Evolutionary conservation across 192 early-diverging fungal species (phyloP), one percentile per base, ranked within the genome.

Genomic region (Neocallimastix lanati): DNA sequence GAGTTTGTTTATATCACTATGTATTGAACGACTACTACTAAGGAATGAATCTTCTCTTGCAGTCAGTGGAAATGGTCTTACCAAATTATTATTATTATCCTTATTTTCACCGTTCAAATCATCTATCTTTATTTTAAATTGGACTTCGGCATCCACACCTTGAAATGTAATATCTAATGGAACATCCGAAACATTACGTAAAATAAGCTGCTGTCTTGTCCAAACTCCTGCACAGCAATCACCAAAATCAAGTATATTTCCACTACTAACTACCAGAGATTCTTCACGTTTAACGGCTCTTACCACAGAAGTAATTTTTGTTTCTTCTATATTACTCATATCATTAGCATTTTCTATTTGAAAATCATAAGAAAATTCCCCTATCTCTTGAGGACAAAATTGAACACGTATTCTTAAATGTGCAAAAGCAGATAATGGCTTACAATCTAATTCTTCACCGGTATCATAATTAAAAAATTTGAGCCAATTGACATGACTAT

Each of bases 291-390:
- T 86, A 38, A 86, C 92, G 0, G 50, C 50, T 67, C 50, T 67
- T n/a, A 67, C 50, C 5, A 67, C 50, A 7, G 50, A 67, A 0
- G 50, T 67, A 67, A 67, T 67, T 67, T 67, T 67, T n/a, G 50
- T 67, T 67, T 67, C 50, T n/a, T 67, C 50, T 0, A 67, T 16
- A 67, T 67, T 67, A 67, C 25, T 67, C 50, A 67, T 67, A 67
- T 67, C 25, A 9, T 67, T 67, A 11, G 50, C 50, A 67, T 67
- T 67, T 67, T 67, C 50, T 9, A 67, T 67, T 67, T 94, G 91
- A 15, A 99, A 82, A 30, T 96, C 93, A 83, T 94, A 96, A 29
- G 88, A 87, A 83, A 94, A 97, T 82, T 99, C 97, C 13, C 97
- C 97, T 13, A 92, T 87, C 28, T 94, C 93, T 33, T 86, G 91